phyloP scores from a whole-genome alignment of 2,329 filamentous ascomycete species.

The Dactylellina sp. region DNA sequence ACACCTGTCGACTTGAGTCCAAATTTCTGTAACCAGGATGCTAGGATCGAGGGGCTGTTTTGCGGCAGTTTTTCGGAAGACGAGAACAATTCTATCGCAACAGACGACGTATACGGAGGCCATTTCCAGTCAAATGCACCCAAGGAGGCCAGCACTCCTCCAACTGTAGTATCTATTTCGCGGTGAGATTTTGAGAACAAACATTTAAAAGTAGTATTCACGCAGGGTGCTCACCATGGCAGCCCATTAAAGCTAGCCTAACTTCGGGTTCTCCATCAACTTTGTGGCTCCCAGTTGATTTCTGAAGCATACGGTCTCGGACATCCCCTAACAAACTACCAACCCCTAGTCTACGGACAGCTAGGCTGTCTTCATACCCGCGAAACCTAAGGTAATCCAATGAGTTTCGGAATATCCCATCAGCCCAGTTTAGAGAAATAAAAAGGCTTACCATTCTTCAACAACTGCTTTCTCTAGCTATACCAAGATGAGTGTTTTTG shows the following conservation, averaged over 20 bases:
- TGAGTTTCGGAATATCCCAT: neutral
- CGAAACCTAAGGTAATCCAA: slow-evolving; percentile 72
- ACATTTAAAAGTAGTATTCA: neutral
- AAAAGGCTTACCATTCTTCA: slow-evolving; percentile 42
- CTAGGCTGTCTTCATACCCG: slow-evolving; percentile 83
- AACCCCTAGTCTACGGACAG: slow-evolving; percentile 91
- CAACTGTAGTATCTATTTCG: slow-evolving; percentile 81
- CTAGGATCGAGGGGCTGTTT: slow-evolving; percentile 22
- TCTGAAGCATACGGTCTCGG: slow-evolving; percentile 78
- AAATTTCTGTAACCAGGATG: slow-evolving; percentile 49
- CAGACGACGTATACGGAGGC: slow-evolving; percentile 93
- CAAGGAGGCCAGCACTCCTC: slow-evolving; percentile 78
- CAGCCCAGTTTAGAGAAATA: neutral
- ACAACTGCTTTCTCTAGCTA: slow-evolving; percentile 27
- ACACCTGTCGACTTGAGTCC: slow-evolving; percentile 30
- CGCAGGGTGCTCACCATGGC: slow-evolving; percentile 55
- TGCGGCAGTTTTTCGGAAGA: slow-evolving; percentile 63
- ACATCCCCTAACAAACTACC: slow-evolving; percentile 86
- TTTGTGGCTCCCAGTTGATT: slow-evolving; percentile 71
- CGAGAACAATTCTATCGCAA: slow-evolving; percentile 87
- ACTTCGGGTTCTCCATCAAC: slow-evolving; percentile 64
- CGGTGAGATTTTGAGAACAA: neutral
- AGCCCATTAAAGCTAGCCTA: slow-evolving; percentile 60
- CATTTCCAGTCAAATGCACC: slow-evolving; percentile 83
- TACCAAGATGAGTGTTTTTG: neutral